Evolutionary conservation across 2,329 filamentous ascomycete genomes (phyloP).

Genomic region (Alternaria dauci): DNA sequence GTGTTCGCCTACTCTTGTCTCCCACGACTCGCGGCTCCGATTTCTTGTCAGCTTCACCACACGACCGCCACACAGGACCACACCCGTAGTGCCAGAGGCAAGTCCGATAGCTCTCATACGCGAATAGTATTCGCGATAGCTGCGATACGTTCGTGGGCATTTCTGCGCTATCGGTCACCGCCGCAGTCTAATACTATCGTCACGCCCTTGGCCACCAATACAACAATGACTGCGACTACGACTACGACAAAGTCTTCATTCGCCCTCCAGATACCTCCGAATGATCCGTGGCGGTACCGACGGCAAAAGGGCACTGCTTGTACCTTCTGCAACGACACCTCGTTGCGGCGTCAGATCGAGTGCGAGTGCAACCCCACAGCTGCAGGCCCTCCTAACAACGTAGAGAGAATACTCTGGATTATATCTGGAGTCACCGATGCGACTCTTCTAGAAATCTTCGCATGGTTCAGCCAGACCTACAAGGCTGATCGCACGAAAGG

Average conservation of each 20-base stretch:
- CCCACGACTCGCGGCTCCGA: neutral
- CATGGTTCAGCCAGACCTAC: no score
- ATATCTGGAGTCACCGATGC: no score
- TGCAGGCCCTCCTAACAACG: neutral
- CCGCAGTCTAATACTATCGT: neutral
- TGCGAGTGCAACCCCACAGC: neutral
- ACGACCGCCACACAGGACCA: neutral
- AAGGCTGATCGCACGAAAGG: no score
- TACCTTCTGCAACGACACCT: neutral
- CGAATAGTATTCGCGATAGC: neutral
- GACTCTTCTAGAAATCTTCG: no score
- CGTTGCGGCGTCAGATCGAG: neutral
- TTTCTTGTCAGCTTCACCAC: neutral
- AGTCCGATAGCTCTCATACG: neutral
- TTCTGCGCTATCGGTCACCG: neutral
- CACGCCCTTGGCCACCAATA: neutral
- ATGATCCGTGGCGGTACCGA: neutral
- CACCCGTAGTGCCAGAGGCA: neutral
- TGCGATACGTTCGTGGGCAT: neutral
- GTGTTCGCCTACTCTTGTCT: neutral
- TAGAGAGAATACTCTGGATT: no score
- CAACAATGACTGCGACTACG: neutral
- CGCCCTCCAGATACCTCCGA: neutral
- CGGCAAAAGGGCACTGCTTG: neutral
- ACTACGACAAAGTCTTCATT: neutral